Evolutionary conservation across 306 rosid genomes (phyloP), one percentile per base, ranked within the genome.

Genomic region (Abrus precatorius): DNA sequence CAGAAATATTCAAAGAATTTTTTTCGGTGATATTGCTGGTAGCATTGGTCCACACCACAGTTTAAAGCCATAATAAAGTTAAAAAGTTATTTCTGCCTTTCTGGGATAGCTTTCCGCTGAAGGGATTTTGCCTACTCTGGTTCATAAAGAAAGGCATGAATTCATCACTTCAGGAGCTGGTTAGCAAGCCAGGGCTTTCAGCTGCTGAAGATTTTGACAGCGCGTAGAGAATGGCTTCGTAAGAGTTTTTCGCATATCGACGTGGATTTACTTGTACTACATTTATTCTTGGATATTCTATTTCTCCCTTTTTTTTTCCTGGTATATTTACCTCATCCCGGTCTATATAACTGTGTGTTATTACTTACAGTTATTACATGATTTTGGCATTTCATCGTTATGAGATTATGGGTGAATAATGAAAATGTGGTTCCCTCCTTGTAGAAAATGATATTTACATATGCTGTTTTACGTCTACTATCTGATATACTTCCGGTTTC

Each of bases 181-280:
- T 80, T 68, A 81, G 68, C 80, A 76, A 81, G 77, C 84, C 79
- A 50, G 45, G 52, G 67, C 72, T 74, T 77, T 40, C 79, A 55
- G 84, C 82, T 81, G 83, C 87, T 79, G 86, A 70, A 86, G 86
- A 90, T 90, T 87, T 82, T 82, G 91, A 78, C 69, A 72, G 80
- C 75, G 84, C 68, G 38, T 80, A 81, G 85, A 53, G 82, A 80
- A 83, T 52, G 68, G 66, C 75, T 71, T 53, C 76, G 54, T 20
- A 54, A 72, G 77, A 78, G 82, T 69, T 64, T 79, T 75, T 50
- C 78, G 55, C 68, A 72, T 82, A 66, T 66, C 74, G 60, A 68
- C 78, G 84, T 82, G 76, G 62, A 63, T 82, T 78, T 79, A 45
- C 75, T 52, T 77, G 76, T 83, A 76, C 80, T 83, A 61, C 83